Percentiles rank a stretch among this genome's conserved stretches.
These are phyloP conservation scores for Botrytis tulipae DNA, from an alignment of 2,329 filamentous ascomycete species.

Conservation along the genomic window DNA sequence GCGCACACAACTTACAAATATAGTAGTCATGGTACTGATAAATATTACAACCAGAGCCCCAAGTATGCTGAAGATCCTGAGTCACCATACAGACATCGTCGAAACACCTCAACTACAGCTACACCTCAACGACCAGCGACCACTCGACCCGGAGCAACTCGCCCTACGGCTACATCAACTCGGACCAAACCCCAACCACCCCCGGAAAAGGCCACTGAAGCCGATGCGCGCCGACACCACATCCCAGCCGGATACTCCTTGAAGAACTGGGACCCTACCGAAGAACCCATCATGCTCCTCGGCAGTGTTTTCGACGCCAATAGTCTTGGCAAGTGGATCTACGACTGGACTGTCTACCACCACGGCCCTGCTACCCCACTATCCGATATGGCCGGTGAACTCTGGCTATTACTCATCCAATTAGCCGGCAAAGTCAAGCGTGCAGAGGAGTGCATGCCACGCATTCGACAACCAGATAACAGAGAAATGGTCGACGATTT, in stretches of 20 bases:
- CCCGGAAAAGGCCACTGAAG: conserved; percentile 53
- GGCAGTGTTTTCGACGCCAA: conserved; percentile 97
- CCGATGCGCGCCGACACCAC: conserved; percentile 61
- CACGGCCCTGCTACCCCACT: conserved; percentile 80
- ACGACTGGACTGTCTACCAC: conserved; percentile 96
- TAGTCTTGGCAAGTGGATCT: conserved; percentile 98
- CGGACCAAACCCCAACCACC: conserved; percentile 41
- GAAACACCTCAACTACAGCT: conserved; percentile 32
- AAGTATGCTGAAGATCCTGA: conserved; percentile 35
- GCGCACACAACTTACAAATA: conserved; percentile 36
- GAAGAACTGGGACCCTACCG: conserved; percentile 97
- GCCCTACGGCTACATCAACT: conserved; percentile 33
- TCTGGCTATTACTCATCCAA: conserved; percentile 94
- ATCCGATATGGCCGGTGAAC: conserved; percentile 85
- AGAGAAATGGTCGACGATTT: conserved; percentile 86
- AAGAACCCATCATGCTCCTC: conserved; percentile 89
- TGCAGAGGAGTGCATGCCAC: conserved; percentile 72
- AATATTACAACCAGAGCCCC: conserved; percentile 38
- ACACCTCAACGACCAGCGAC: conserved; percentile 36
- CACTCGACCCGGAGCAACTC: conserved; percentile 25
- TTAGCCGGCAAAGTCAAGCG: conserved; percentile 91
- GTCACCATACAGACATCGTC: conserved; percentile 32
- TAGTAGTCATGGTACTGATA: conserved; percentile 41
- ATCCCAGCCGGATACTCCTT: conserved; percentile 90
- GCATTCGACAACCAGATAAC: conserved; percentile 71